These are phyloP conservation scores for Corniculantispora saksenae DNA, from an alignment of 2,329 filamentous ascomycete genomes.

Conservation along the genomic window DNA sequence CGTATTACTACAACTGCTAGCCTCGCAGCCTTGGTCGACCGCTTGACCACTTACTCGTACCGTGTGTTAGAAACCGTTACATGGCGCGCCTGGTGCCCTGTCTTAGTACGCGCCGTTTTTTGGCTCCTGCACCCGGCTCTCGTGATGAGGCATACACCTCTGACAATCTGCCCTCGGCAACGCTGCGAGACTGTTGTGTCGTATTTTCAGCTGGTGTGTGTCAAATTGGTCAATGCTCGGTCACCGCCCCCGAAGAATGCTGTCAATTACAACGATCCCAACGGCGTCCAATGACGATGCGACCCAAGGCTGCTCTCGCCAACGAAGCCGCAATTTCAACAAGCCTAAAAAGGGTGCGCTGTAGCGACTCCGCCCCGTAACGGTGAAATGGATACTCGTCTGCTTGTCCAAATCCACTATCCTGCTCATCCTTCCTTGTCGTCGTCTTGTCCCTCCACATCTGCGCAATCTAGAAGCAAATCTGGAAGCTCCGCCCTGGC, in stretches of 20 bases:
- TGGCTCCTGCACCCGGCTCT: background rate
- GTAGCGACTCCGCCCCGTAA: background rate
- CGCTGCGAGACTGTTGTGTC: too few relatives aligned
- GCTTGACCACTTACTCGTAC: background rate
- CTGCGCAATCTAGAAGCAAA: constrained; percentile 19
- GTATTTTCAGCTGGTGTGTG: background rate
- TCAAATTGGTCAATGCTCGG: background rate
- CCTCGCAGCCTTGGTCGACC: background rate
- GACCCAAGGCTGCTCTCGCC: background rate
- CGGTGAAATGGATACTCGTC: background rate
- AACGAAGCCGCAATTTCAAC: background rate
- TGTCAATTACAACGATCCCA: background rate
- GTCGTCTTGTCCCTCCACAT: constrained; percentile 13
- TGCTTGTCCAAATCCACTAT: background rate
- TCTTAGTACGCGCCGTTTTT: background rate
- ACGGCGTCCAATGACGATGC: background rate
- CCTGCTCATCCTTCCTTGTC: constrained; percentile 5
- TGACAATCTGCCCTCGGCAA: background rate
- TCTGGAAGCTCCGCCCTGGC: constrained; percentile 14
- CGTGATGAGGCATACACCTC: background rate
- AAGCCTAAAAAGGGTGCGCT: background rate
- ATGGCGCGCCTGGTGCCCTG: background rate
- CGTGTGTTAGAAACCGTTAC: background rate
- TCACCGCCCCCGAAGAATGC: background rate
- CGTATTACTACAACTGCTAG: too few relatives aligned